phyloP scores from a whole-genome alignment of 306 rosid genomes.

The Vigna mungo region DNA sequence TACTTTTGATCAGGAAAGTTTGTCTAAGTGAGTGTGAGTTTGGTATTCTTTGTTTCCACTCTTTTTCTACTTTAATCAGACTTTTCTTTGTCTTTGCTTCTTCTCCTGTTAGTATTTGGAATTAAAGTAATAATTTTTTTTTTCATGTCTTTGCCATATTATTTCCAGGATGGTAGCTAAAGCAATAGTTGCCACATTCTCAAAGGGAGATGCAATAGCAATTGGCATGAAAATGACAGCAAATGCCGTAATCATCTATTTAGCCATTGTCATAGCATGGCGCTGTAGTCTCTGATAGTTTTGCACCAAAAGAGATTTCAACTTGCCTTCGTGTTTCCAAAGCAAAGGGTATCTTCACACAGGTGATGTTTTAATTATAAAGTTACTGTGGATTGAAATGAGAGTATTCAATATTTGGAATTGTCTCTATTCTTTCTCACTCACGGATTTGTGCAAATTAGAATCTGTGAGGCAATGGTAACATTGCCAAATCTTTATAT shows the following conservation, averaged over 20 bases:
- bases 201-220: conserved; percentile 93
- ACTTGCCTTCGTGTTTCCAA: conserved; percentile 76
- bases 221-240: conserved; percentile 94
- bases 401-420: not conserved
- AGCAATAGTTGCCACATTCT: conserved; percentile 71
- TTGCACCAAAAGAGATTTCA: conserved; percentile 82
- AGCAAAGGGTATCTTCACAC: conserved; percentile 89
- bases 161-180: conserved; percentile 81
- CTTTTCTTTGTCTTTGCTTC: not conserved
- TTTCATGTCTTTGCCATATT: conserved; percentile 24
- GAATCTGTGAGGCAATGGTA: not conserved
- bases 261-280: conserved; percentile 84
- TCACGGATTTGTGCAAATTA: conserved; percentile 26
- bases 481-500: not conserved
- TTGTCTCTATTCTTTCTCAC: conserved; percentile 18
- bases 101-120: not conserved
- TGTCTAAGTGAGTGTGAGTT: not conserved
- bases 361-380: conserved; percentile 56
- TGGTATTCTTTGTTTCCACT: conserved; percentile 19
- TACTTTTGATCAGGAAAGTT: not conserved
- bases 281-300: conserved; percentile 89
- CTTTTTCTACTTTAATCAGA: not conserved
- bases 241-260: conserved; percentile 75
- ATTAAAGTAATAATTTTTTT: not conserved
- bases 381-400: conserved; percentile 20